Conservation (phyloP, 208 protist species). For the Wallacemonas sp. region DNA sequence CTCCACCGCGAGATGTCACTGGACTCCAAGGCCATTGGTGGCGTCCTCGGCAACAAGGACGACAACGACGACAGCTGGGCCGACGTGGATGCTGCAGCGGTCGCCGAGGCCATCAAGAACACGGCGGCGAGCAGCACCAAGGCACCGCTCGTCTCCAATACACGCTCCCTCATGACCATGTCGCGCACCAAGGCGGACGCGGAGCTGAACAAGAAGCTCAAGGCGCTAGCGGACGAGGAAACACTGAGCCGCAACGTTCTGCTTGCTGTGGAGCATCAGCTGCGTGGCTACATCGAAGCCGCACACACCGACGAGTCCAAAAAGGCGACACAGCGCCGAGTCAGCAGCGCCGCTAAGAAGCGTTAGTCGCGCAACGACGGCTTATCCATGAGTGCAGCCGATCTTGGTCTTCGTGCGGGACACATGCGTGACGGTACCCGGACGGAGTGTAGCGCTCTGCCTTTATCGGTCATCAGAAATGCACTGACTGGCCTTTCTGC, state of each 20-base stretch:
- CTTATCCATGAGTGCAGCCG: too few species aligned
- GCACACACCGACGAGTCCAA: not conserved
- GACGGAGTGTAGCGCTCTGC: too few species aligned
- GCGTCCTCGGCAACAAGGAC: not conserved
- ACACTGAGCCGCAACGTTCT: slow-evolving; percentile 39
- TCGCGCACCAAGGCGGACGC: slow-evolving; percentile 17
- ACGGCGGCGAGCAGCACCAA: not conserved
- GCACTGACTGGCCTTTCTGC: too few species aligned
- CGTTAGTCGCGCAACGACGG: too few species aligned
- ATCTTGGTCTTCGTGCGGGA: too few species aligned
- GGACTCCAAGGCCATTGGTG: slow-evolving; percentile 31
- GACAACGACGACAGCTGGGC: slow-evolving; percentile 38
- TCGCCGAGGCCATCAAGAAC: not conserved
- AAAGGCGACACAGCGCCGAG: not conserved
- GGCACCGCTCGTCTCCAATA: slow-evolving; percentile 9
- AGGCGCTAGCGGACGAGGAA: slow-evolving; percentile 29
- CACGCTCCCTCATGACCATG: slow-evolving; percentile 22
- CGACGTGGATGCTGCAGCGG: slow-evolving; percentile 16
- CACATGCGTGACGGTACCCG: too few species aligned
- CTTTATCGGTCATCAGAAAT: too few species aligned
- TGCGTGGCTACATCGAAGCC: slow-evolving; percentile 27
- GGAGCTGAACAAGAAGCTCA: slow-evolving; percentile 8
- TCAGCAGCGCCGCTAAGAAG: not conserved
- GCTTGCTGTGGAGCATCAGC: slow-evolving; percentile 39
- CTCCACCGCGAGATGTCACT: slow-evolving; percentile 22